These are phyloP conservation scores for Gomphus bonarii DNA, from an alignment of 1,284 basidiomycete species.

Conservation along the genomic window DNA sequence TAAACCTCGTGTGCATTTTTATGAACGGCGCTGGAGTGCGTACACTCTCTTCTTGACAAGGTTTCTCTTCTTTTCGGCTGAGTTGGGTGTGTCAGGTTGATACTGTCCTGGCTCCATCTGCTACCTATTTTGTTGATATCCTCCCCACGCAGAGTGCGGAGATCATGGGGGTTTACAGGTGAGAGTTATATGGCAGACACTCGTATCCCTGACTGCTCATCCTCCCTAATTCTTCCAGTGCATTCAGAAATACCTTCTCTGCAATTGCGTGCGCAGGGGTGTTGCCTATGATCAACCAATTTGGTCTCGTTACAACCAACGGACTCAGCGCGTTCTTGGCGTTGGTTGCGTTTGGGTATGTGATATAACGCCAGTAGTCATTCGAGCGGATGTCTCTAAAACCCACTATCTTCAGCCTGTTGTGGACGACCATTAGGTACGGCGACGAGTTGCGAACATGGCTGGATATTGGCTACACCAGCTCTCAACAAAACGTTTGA, in stretches of 20 bases:
- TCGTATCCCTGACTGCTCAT: constrained; percentile 22
- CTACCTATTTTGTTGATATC: constrained; percentile 30
- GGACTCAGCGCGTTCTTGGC: constrained; percentile 22
- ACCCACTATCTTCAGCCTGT: constrained; percentile 19
- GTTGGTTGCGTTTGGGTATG: constrained; percentile 19
- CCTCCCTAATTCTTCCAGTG: constrained; percentile 14
- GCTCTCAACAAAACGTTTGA: not conserved
- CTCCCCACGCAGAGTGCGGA: constrained; percentile 31
- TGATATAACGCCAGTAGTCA: not conserved
- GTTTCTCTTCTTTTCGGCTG: not conserved
- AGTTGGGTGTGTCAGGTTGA: constrained; percentile 19
- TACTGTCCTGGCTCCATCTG: constrained; percentile 24
- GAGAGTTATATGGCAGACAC: constrained; percentile 25
- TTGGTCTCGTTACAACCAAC: constrained; percentile 24
- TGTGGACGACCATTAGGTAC: constrained; percentile 28
- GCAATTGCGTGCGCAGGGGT: constrained; percentile 24
- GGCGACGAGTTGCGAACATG: constrained; percentile 24
- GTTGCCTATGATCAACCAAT: constrained; percentile 24
- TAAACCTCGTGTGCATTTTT: constrained; percentile 26
- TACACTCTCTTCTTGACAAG: not conserved
- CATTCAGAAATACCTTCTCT: constrained; percentile 22
- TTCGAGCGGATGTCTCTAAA: too few species aligned
- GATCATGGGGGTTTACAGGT: constrained; percentile 28
- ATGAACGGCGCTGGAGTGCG: constrained; percentile 26
- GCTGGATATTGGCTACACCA: constrained; percentile 12